These are phyloP conservation scores for Boletus edulis DNA, from an alignment of 768 basidiomycete species.

Conservation along the genomic window DNA sequence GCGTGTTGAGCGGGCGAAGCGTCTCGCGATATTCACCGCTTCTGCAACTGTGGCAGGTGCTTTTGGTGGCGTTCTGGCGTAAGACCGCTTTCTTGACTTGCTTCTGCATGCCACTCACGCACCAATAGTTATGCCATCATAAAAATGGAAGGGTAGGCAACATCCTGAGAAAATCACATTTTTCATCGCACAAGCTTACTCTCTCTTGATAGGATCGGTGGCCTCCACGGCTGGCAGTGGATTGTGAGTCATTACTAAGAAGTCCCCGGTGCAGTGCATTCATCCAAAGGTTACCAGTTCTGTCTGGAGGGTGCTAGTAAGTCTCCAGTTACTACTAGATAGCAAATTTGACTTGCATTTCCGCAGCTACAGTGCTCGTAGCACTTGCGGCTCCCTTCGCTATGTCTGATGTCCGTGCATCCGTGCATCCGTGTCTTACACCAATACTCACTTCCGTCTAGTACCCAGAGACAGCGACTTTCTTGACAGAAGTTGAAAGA, in stretches of 20 bases:
- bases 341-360: background rate
- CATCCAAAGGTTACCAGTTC: conserved; percentile 21
- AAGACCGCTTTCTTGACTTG: conserved; percentile 14
- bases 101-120: background rate
- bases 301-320: conserved; percentile 28
- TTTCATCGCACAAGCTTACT: background rate
- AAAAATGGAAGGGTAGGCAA: conserved; percentile 33
- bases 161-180: conserved; percentile 1
- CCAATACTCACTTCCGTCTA: conserved; percentile 2
- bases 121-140: conserved; percentile 32
- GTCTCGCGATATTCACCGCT: conserved; percentile 58
- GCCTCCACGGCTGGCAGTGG: conserved; percentile 39
- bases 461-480: conserved; percentile 13
- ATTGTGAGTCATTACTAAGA: conserved; percentile 27
- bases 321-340: background rate
- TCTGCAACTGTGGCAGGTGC: conserved; percentile 53
- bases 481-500: conserved; percentile 39
- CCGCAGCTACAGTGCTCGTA: conserved; percentile 7
- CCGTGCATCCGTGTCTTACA: background rate
- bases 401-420: conserved; percentile 46
- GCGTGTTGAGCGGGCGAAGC: conserved; percentile 49
- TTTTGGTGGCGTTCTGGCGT: conserved; percentile 49
- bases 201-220: conserved; percentile 20
- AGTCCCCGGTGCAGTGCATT: background rate
- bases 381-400: conserved; percentile 38